Conservation (phyloP, 495 filamentous ascomycete species). For the Neurospora africana region DNA sequence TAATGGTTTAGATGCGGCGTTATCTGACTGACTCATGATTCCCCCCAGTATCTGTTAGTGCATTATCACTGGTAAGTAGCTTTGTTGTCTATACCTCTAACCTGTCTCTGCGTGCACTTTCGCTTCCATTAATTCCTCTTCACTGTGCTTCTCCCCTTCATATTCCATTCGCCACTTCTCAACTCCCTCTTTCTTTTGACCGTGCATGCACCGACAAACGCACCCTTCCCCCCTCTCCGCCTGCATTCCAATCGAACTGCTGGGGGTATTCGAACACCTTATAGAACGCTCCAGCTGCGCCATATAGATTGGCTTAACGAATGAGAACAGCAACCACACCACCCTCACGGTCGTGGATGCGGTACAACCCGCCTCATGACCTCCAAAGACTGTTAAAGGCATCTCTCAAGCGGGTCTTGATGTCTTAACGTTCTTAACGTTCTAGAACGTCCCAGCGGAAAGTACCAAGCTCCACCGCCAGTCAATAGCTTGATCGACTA, state of each 20-base stretch:
- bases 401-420: background rate
- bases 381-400: rapidly evolving
- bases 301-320: background rate
- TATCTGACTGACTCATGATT: background rate
- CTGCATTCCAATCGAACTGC: background rate
- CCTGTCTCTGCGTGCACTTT: background rate
- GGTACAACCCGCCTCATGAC: background rate
- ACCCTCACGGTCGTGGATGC: background rate
- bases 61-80: background rate
- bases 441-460: background rate
- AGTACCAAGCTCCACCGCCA: background rate
- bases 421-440: background rate
- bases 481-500: background rate
- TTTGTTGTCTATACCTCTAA: background rate
- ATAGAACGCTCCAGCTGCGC: background rate
- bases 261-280: background rate
- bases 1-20: background rate
- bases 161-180: background rate
- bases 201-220: background rate
- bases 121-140: background rate
- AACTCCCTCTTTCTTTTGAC: background rate
- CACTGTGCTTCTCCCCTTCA: background rate
- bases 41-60: background rate
- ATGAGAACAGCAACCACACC: background rate
- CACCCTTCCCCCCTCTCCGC: background rate